phyloP scores from a whole-genome alignment of 1,284 basidiomycete genomes.

The Vanrija sp. region DNA sequence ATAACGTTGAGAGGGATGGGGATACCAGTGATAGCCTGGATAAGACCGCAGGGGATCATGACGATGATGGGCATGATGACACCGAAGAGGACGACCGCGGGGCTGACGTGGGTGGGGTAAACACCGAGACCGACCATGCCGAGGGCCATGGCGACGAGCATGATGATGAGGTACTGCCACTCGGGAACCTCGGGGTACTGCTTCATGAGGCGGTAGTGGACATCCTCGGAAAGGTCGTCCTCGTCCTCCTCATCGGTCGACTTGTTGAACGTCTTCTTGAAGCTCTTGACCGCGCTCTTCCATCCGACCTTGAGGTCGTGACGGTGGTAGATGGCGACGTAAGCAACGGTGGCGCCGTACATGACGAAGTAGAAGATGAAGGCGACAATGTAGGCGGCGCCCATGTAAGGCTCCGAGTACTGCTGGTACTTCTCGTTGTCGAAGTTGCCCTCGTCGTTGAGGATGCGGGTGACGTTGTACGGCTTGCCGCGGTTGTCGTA shows the following conservation, averaged over 20 bases:
- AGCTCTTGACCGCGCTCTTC: constrained; percentile 23
- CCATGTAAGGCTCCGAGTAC: constrained; percentile 37
- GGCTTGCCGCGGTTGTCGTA: constrained; percentile 26
- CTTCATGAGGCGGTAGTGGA: constrained; percentile 29
- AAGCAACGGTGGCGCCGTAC: constrained; percentile 23
- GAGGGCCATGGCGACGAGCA: constrained; percentile 2
- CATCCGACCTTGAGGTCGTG: constrained; percentile 55
- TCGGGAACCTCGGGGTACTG: constrained; percentile 54
- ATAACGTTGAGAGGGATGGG: constrained; percentile 53
- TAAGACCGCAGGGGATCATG: constrained; percentile 52
- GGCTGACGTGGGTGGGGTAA: constrained; percentile 7
- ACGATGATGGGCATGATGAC: constrained; percentile 9
- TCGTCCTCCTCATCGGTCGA: constrained; percentile 45
- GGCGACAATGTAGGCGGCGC: constrained; percentile 31
- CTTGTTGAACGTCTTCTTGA: neutral
- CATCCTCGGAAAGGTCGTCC: constrained; percentile 28
- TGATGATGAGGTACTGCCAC: constrained; percentile 13
- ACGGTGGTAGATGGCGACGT: constrained; percentile 47
- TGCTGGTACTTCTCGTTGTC: constrained; percentile 31
- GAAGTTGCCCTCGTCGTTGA: constrained; percentile 28
- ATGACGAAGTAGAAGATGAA: constrained; percentile 41
- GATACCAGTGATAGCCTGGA: constrained; percentile 56
- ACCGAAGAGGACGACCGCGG: constrained; percentile 10
- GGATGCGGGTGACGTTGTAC: constrained; percentile 42
- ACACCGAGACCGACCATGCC: constrained; percentile 10